Conservation (phyloP, 116 monocot genomes). For the Trichopus zeylanicus region DNA sequence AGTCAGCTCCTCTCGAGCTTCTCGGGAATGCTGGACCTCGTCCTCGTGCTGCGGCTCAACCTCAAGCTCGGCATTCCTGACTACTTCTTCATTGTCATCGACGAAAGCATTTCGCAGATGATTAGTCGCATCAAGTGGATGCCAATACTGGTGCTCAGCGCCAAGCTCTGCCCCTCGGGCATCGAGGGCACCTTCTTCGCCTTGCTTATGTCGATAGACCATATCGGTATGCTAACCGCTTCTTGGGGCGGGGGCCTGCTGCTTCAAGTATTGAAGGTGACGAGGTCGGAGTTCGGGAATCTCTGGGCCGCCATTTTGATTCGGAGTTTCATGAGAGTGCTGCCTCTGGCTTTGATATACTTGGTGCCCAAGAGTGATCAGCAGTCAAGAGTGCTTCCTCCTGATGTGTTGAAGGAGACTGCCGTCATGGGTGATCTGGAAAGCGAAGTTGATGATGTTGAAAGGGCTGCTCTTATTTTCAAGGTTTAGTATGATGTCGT, state of each 20-base stretch:
- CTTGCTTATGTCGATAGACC: conserved; percentile 71
- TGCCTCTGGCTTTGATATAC: conserved; percentile 46
- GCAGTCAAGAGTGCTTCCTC: conserved; percentile 32
- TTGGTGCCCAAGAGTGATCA: conserved; percentile 52
- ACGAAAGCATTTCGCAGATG: conserved; percentile 48
- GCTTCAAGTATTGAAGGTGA: conserved; percentile 43
- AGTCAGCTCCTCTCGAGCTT: conserved; percentile 42
- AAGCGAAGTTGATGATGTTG: conserved; percentile 12
- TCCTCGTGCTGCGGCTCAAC: conserved; percentile 54
- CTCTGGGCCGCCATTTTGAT: conserved; percentile 62
- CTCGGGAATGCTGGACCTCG: conserved; percentile 61
- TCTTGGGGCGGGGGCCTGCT: conserved; percentile 70
- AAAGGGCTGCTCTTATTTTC: conserved; percentile 20
- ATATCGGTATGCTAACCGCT: conserved; percentile 44
- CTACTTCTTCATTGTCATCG: conserved; percentile 44
- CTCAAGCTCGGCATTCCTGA: conserved; percentile 49
- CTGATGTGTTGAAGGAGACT: conserved; percentile 13
- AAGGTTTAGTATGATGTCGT: no score
- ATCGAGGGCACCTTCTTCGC: conserved; percentile 91
- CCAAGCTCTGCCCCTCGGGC: conserved; percentile 69
- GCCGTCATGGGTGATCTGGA: conserved; percentile 3
- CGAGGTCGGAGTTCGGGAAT: conserved; percentile 50
- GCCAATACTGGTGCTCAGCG: conserved; percentile 75
- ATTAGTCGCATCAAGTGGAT: conserved; percentile 63
- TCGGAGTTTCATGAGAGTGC: conserved; percentile 38